Conservation (phyloP, 2,329 filamentous ascomycete species). For the Ceratocystis harringtonii region DNA sequence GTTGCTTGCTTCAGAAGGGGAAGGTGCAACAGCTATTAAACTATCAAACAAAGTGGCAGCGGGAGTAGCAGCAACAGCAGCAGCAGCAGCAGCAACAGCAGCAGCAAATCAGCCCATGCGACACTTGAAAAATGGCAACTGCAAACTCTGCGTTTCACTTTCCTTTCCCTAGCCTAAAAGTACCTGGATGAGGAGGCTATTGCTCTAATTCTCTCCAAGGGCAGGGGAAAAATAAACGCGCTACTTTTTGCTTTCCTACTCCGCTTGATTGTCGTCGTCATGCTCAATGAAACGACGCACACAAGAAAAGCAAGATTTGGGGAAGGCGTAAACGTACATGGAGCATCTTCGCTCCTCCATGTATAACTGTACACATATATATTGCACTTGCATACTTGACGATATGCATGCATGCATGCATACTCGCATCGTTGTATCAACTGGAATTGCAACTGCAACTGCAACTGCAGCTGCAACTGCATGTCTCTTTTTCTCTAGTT, state of each 20-base stretch:
- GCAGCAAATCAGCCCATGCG: background rate
- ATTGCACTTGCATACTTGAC: background rate
- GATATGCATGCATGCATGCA: background rate
- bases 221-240: background rate
- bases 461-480: no score
- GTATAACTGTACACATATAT: background rate
- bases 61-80: background rate
- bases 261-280: background rate
- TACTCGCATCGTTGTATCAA: background rate
- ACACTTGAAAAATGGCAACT: background rate
- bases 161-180: background rate
- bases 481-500: background rate
- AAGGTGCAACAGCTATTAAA: constrained; percentile 2
- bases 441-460: no score
- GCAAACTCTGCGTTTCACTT: background rate
- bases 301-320: background rate
- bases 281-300: background rate
- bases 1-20: background rate
- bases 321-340: background rate
- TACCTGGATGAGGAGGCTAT: background rate
- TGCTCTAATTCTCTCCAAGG: background rate
- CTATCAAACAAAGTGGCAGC: background rate
- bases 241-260: background rate
- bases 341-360: no score
- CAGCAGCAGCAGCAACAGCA: background rate